These are phyloP conservation scores for Mortierella sp. DNA, from an alignment of 371 early-diverging fungal species.

Conservation along the genomic window DNA sequence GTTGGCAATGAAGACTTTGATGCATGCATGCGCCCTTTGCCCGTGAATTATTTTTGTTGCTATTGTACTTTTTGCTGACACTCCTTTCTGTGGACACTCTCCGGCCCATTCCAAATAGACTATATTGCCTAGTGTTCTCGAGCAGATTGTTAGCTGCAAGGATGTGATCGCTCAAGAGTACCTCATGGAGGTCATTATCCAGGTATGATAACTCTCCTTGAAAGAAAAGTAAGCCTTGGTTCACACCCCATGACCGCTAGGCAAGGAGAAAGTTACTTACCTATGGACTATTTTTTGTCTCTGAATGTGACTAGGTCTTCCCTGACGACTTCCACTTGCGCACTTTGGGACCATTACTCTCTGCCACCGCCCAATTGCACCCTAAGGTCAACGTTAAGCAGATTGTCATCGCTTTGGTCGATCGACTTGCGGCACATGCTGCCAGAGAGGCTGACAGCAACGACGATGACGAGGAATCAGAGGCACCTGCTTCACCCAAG, in stretches of 20 bases:
- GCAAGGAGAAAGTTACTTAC: background rate
- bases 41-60: background rate
- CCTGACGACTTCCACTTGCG: conserved; percentile 96
- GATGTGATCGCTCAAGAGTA: conserved; percentile 99
- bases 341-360: conserved; percentile 89
- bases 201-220: conserved; percentile 65
- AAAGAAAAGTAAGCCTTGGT: background rate
- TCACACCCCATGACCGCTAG: no score
- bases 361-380: conserved; percentile 90
- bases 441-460: conserved; percentile 73
- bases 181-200: conserved; percentile 97
- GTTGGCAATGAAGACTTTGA: background rate
- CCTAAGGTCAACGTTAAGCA: conserved; percentile 94
- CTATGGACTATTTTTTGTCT: background rate
- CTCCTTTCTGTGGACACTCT: background rate
- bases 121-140: conserved; percentile 92
- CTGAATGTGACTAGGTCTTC: conserved; percentile 73
- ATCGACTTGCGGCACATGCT: conserved; percentile 89
- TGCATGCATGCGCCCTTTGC: background rate
- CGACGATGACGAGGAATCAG: conserved; percentile 55
- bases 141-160: conserved; percentile 95
- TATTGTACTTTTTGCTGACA: background rate
- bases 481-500: conserved; percentile 57
- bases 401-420: conserved; percentile 93
- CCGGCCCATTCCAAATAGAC: conserved; percentile 41